A percentile compares a stretch with the other conserved stretches of the same genome.
phyloP scores from a whole-genome alignment of 441 rosid genomes.

The Hypseocharis bilobata region DNA sequence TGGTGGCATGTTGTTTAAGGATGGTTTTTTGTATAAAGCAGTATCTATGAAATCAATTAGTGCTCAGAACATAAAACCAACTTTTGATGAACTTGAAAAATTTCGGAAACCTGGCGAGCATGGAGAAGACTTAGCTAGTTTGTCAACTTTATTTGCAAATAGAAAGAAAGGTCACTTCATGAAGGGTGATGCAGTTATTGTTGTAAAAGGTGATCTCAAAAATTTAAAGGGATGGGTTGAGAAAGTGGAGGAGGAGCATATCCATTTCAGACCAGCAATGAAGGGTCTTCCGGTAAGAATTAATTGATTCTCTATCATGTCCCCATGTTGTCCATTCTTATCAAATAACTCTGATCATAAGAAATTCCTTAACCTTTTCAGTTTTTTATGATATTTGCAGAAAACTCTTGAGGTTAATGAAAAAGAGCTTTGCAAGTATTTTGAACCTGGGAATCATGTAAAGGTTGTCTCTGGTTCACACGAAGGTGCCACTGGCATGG shows the following conservation, averaged over 20 bases:
- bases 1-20: conserved; percentile 73
- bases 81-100: conserved; percentile 94
- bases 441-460: conserved; percentile 95
- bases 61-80: conserved; percentile 64
- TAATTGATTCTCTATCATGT: conserved; percentile 14
- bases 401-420: conserved; percentile 78
- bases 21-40: conserved; percentile 75
- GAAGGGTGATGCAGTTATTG: conserved; percentile 94
- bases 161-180: conserved; percentile 94
- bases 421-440: conserved; percentile 87
- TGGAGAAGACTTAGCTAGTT: conserved; percentile 67
- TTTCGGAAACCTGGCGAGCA: conserved; percentile 66
- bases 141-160: conserved; percentile 80
- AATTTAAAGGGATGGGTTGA: conserved; percentile 95
- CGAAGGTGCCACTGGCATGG: conserved; percentile 96
- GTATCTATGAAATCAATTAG: conserved; percentile 87
- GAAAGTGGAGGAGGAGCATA: conserved; percentile 93
- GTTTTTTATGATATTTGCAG: conserved; percentile 34
- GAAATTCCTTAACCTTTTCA: not conserved
- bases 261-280: conserved; percentile 77
- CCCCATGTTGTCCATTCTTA: conserved; percentile 5
- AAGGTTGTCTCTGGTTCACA: conserved; percentile 91
- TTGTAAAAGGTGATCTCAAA: conserved; percentile 87
- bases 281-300: conserved; percentile 87
- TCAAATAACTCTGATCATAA: not conserved